These are phyloP conservation scores for Pyrrhoderma lamaoense DNA, from an alignment of 1,284 basidiomycete species.

Conservation along the genomic window DNA sequence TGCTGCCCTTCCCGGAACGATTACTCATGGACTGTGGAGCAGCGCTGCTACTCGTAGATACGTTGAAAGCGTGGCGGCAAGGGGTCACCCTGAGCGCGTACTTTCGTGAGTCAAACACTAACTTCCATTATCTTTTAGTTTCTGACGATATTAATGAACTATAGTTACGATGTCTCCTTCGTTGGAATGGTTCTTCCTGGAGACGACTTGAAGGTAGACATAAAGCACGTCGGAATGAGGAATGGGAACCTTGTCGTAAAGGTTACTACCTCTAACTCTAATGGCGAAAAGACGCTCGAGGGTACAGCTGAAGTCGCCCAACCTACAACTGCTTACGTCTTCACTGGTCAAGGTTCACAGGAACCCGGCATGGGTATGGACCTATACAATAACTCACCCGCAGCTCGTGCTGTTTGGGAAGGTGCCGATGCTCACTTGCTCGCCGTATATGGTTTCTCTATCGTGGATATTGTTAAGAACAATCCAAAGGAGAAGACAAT, in stretches of 20 bases:
- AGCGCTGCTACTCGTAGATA: conserved; percentile 91
- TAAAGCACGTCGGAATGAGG: conserved; percentile 88
- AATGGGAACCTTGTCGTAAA: conserved; percentile 90
- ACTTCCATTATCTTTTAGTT: too few species aligned
- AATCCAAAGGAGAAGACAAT: conserved; percentile 97
- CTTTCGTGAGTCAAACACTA: conserved; percentile 56
- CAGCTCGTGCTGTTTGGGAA: conserved; percentile 96
- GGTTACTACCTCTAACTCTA: conserved; percentile 81
- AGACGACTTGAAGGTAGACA: conserved; percentile 81
- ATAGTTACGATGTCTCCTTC: conserved; percentile 84
- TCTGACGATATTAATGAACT: too few species aligned
- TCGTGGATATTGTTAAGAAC: conserved; percentile 96
- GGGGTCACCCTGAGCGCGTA: conserved; percentile 89
- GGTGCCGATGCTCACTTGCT: conserved; percentile 90
- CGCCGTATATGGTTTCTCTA: conserved; percentile 95
- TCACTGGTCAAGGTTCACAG: conserved; percentile 98
- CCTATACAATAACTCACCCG: conserved; percentile 86
- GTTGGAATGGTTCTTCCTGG: conserved; percentile 97
- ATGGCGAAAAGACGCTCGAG: conserved; percentile 86
- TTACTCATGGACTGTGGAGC: conserved; percentile 97
- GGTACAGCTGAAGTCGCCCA: conserved; percentile 92
- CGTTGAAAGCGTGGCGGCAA: conserved; percentile 90
- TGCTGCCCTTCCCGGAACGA: conserved; percentile 90
- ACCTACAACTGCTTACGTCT: conserved; percentile 90
- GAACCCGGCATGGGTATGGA: conserved; percentile 99